Conservation (phyloP, 108 stramenopile genomes). For the Bacterosira constricta region DNA sequence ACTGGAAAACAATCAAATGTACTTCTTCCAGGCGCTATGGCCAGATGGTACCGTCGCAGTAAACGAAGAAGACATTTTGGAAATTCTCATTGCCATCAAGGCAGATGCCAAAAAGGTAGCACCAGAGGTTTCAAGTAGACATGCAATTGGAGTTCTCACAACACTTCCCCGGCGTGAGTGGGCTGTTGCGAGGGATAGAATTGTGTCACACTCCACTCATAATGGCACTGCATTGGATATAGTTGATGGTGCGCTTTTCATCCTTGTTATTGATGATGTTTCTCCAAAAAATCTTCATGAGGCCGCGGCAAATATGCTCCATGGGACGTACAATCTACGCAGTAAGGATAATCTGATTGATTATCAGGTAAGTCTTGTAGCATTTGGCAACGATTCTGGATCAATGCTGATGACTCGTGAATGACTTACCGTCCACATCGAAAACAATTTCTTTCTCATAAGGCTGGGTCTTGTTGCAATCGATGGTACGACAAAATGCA, state of each 20-base stretch:
- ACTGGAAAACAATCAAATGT: conserved; percentile 69
- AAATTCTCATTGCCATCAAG: conserved; percentile 77
- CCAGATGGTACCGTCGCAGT: conserved; percentile 73
- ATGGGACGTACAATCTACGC: conserved; percentile 74
- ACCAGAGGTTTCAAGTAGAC: conserved; percentile 39
- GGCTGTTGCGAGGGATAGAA: conserved; percentile 65
- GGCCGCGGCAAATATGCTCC: conserved; percentile 85
- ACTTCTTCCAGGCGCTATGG: conserved; percentile 84
- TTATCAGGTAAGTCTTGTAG: conserved; percentile 29
- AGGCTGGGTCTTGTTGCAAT: conserved; percentile 82
- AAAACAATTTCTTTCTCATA: conserved; percentile 14
- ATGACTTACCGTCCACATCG: not conserved
- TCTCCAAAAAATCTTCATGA: conserved; percentile 70
- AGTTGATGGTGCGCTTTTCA: conserved; percentile 85
- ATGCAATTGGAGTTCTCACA: conserved; percentile 81
- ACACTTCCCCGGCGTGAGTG: conserved; percentile 76
- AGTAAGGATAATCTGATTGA: conserved; percentile 43
- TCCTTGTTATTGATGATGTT: conserved; percentile 82
- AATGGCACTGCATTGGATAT: conserved; percentile 68
- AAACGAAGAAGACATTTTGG: conserved; percentile 71
- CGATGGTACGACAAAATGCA: conserved; percentile 93
- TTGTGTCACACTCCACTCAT: conserved; percentile 44
- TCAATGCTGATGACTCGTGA: too few relatives aligned
- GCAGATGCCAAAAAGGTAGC: conserved; percentile 48
- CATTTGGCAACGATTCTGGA: not conserved